Percentiles rank a stretch among this genome's conserved stretches.
Conservation (phyloP, 2,329 filamentous ascomycete genomes). For the Chlorencoelia australis region DNA sequence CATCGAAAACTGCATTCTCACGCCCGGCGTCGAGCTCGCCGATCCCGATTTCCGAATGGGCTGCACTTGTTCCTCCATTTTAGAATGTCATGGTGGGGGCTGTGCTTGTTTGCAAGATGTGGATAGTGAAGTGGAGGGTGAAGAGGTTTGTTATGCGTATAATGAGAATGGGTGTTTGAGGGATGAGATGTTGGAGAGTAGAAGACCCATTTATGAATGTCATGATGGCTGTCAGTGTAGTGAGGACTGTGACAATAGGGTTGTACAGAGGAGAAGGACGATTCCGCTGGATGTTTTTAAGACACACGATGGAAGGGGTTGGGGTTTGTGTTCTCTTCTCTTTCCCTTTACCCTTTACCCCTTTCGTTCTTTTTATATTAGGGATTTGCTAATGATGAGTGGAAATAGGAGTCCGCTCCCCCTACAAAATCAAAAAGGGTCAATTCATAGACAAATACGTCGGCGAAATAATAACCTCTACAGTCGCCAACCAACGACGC, state of each 20-base stretch:
- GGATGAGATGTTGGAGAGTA: slow-evolving; percentile 40
- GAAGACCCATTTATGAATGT: slow-evolving; percentile 68
- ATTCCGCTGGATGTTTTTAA: slow-evolving; percentile 69
- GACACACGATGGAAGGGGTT: slow-evolving; percentile 57
- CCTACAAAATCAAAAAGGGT: slow-evolving; percentile 53
- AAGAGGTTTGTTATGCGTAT: slow-evolving; percentile 39
- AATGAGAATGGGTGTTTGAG: slow-evolving; percentile 42
- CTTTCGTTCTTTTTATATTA: no score
- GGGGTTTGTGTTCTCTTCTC: slow-evolving; percentile 43
- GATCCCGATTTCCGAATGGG: slow-evolving; percentile 55
- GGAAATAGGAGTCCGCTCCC: slow-evolving; percentile 49
- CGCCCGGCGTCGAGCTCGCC: slow-evolving; percentile 47
- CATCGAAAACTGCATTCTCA: slow-evolving; percentile 50
- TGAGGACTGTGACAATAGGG: slow-evolving; percentile 57
- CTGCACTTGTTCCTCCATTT: slow-evolving; percentile 53
- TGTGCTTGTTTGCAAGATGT: slow-evolving; percentile 57
- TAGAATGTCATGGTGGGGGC: slow-evolving; percentile 53
- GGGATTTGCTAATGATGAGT: slow-evolving; percentile 5
- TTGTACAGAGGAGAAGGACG: slow-evolving; percentile 64
- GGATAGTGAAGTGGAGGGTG: slow-evolving; percentile 37
- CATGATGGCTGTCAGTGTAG: slow-evolving; percentile 61
- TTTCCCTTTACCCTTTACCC: background rate
- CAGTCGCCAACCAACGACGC: slow-evolving; percentile 57
- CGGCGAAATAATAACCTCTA: slow-evolving; percentile 56
- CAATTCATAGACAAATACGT: slow-evolving; percentile 76